A percentile compares a stretch with the other conserved stretches of the same genome.
Conservation (phyloP, 306 rosid species). For the Prunus padus region DNA sequence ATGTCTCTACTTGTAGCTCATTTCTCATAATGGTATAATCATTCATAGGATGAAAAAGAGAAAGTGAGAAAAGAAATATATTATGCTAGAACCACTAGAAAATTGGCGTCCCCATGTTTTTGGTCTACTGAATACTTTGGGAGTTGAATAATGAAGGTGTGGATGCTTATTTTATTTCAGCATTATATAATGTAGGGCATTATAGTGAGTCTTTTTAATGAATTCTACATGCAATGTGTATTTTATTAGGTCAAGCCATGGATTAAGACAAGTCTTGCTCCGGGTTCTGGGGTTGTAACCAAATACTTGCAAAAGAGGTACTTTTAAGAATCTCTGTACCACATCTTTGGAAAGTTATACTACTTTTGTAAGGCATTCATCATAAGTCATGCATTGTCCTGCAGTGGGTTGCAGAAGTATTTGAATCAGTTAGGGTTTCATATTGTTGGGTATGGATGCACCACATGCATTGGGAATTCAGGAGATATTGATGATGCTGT, state of each 20-base stretch:
- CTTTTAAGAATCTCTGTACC: conserved; percentile 18
- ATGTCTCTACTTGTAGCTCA: conserved; percentile 27
- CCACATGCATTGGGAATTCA: conserved; percentile 97
- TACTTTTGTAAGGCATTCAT: conserved; percentile 14
- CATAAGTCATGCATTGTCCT: conserved; percentile 18
- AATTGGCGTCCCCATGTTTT: not conserved
- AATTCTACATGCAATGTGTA: not conserved
- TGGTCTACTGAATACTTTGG: not conserved
- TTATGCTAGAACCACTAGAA: not conserved
- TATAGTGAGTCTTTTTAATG: not conserved
- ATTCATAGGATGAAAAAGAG: not conserved
- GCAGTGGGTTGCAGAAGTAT: conserved; percentile 87
- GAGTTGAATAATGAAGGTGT: not conserved
- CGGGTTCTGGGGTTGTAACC: conserved; percentile 97
- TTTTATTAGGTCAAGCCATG: conserved; percentile 83
- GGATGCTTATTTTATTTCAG: not conserved
- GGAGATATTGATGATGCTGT: conserved; percentile 89
- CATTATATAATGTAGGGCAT: not conserved
- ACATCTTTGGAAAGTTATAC: not conserved
- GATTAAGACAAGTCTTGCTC: conserved; percentile 98
- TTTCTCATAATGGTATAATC: conserved; percentile 3
- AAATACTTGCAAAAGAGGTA: conserved; percentile 86
- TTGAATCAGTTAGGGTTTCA: conserved; percentile 86
- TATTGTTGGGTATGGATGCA: conserved; percentile 96
- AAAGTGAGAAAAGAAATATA: not conserved